Evolutionary conservation across 768 basidiomycete genomes (phyloP).

Genomic region (Trametes gibbosa): DNA sequence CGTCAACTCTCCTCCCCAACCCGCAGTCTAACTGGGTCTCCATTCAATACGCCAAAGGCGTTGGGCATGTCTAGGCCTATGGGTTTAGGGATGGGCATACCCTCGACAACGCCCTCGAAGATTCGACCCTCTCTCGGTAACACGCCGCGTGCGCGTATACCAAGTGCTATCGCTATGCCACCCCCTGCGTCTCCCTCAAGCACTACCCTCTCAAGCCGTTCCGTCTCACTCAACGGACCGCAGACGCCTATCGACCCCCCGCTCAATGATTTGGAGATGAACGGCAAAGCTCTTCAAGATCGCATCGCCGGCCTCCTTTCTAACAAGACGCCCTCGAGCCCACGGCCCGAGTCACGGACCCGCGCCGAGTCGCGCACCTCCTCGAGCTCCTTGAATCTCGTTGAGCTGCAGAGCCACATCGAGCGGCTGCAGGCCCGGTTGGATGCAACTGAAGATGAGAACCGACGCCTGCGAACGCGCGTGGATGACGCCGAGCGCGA

Average conservation of each 20-base stretch:
- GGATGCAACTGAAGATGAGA: constrained; percentile 69
- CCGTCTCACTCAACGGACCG: constrained; percentile 38
- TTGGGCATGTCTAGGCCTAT: constrained; percentile 35
- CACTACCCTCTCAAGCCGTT: constrained; percentile 32
- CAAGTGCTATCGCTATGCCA: constrained; percentile 78
- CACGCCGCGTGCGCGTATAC: constrained; percentile 64
- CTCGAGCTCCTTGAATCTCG: constrained; percentile 22
- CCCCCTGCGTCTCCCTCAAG: constrained; percentile 66
- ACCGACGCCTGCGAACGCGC: constrained; percentile 48
- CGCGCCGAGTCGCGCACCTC: constrained; percentile 30
- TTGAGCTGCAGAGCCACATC: constrained; percentile 37
- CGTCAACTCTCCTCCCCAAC: constrained; percentile 36
- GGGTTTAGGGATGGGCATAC: constrained; percentile 35
- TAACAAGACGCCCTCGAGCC: constrained; percentile 30
- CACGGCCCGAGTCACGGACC: constrained; percentile 31
- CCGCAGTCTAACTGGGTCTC: constrained; percentile 40
- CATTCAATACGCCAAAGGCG: constrained; percentile 69
- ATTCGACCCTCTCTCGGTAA: constrained; percentile 33
- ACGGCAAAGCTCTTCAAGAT: constrained; percentile 45
- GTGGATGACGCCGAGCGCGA: constrained; percentile 20
- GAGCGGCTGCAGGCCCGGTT: constrained; percentile 47
- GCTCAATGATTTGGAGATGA: constrained; percentile 37
- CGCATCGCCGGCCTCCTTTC: constrained; percentile 45
- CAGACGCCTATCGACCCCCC: constrained; percentile 16
- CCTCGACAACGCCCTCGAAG: constrained; percentile 42